Evolutionary conservation across 2,329 filamentous ascomycete genomes (phyloP).

Genomic region (Calycina herbarum): DNA sequence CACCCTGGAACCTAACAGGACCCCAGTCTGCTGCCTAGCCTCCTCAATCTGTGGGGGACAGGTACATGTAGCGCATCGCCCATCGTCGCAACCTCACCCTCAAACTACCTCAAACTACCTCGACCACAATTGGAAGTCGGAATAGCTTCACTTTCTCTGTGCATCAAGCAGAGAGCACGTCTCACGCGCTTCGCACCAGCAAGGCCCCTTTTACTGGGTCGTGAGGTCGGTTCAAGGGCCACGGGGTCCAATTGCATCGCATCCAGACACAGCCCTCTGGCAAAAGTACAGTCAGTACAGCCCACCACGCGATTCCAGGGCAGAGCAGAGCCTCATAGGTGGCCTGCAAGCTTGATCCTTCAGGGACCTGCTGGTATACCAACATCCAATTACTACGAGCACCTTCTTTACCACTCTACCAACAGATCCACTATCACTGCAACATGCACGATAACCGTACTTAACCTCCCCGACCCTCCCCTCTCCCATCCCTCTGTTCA

Average conservation of each 20-base stretch:
- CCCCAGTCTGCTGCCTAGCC: neutral
- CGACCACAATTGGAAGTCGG: neutral
- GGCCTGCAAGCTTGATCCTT: constrained; percentile 10
- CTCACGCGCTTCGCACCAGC: constrained; percentile 1
- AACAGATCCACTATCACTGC: neutral
- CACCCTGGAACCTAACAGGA: neutral
- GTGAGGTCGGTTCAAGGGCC: constrained; percentile 1
- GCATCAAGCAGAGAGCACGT: neutral
- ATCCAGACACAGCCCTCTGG: constrained; percentile 10
- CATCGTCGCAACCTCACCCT: neutral
- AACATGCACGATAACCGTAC: constrained; percentile 36
- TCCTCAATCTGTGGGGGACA: neutral
- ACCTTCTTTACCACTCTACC: neutral
- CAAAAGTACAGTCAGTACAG: neutral
- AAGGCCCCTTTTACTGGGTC: neutral
- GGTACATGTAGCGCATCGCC: neutral
- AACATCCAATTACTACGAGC: neutral
- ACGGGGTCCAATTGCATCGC: constrained; percentile 5
- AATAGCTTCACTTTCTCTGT: constrained; percentile 1
- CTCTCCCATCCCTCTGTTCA: neutral
- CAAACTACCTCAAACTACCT: neutral
- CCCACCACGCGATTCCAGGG: neutral
- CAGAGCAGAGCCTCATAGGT: neutral
- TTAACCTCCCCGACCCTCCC: constrained; percentile 14
- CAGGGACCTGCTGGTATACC: neutral